Conservation (phyloP, 1,139 yeast species). For the Sugiyamaella novakii region DNA sequence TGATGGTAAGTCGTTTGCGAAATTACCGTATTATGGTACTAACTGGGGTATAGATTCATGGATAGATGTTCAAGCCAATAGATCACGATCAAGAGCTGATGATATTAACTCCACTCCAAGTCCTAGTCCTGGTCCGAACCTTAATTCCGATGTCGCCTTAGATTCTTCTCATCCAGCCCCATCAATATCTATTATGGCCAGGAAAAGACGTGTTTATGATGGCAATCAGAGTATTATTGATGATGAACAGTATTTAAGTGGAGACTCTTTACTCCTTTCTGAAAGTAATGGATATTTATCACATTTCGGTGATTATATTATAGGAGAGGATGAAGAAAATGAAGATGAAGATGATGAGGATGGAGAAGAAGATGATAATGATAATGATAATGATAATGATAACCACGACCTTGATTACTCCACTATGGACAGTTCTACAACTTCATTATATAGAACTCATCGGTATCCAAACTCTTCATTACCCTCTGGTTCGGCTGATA, state of each 20-base stretch:
- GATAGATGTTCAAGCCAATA: constrained; percentile 23
- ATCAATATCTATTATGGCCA: constrained; percentile 1
- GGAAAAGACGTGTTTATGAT: constrained; percentile 10
- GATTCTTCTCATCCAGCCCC: constrained; percentile 1
- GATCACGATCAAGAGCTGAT: too few species aligned
- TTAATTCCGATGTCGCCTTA: neutral
- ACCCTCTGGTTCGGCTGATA: constrained; percentile 20
- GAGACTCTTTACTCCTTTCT: constrained; percentile 6
- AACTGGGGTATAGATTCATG: constrained; percentile 27
- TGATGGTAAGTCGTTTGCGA: constrained; percentile 8
- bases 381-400: constrained; percentile 9
- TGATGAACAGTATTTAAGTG: constrained; percentile 8
- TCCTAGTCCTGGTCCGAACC: neutral
- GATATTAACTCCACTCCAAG: constrained; percentile 1
- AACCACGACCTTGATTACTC: constrained; percentile 9
- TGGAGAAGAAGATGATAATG: constrained; percentile 15
- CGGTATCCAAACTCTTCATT: neutral
- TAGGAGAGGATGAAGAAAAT: constrained; percentile 9
- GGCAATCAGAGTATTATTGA: constrained; percentile 1
- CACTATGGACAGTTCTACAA: neutral
- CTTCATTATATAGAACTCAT: neutral
- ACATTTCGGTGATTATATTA: constrained; percentile 17
- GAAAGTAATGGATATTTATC: constrained; percentile 17
- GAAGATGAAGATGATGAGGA: constrained; percentile 14
- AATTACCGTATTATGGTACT: neutral